Evolutionary conservation across 2,329 filamentous ascomycete species (phyloP).

Genomic region (Claviceps purpurea): DNA sequence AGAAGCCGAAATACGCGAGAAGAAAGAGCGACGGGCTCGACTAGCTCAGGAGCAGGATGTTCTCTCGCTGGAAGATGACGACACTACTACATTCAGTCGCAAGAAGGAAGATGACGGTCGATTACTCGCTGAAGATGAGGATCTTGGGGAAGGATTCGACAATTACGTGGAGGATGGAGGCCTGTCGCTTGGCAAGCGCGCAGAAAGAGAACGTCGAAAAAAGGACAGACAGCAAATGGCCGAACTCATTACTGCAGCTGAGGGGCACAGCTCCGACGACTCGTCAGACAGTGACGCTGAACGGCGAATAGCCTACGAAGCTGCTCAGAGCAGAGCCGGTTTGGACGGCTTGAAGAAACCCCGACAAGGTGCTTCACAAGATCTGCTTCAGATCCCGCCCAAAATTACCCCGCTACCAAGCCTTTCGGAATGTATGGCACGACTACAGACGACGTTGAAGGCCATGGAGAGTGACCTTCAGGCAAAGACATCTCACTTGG

Average conservation of each 20-base stretch:
- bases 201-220: conserved; percentile 56
- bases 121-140: conserved; percentile 75
- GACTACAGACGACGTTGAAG: conserved; percentile 47
- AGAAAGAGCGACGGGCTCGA: conserved; percentile 77
- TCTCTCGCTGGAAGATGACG: conserved; percentile 49
- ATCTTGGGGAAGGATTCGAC: conserved; percentile 86
- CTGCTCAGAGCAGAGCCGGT: conserved; percentile 74
- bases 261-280: conserved; percentile 49
- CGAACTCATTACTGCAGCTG: conserved; percentile 67
- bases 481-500: conserved; percentile 47
- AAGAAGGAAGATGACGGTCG: conserved; percentile 59
- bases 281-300: conserved; percentile 59
- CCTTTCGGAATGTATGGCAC: conserved; percentile 51
- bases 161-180: conserved; percentile 78
- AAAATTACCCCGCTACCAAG: conserved; percentile 68
- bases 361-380: conserved; percentile 19
- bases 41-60: conserved; percentile 57
- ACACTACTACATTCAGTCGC: conserved; percentile 25
- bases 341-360: conserved; percentile 55
- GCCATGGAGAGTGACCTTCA: conserved; percentile 51
- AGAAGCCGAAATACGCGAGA: conserved; percentile 75
- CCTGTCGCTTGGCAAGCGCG: conserved; percentile 64
- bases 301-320: conserved; percentile 71
- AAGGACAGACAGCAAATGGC: conserved; percentile 66
- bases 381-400: conserved; percentile 46